Conservation (phyloP, 2,329 filamentous ascomycete species). For the Penicillium vulpinum region DNA sequence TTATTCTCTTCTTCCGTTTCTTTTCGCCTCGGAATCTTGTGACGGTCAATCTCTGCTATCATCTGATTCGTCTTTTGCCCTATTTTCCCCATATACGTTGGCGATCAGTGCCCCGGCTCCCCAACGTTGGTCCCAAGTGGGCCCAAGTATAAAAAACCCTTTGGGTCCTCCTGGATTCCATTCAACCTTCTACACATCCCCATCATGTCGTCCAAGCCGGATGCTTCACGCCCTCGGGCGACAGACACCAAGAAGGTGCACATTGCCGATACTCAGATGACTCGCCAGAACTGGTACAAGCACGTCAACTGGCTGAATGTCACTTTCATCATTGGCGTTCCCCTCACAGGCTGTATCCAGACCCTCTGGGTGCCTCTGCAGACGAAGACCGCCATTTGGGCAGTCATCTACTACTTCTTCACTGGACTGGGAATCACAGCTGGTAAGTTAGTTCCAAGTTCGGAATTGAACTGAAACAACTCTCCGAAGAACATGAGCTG, state of each 20-base stretch:
- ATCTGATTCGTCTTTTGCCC: conserved; percentile 19
- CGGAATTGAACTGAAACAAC: not conserved
- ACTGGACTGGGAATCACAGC: conserved; percentile 78
- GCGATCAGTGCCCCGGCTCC: conserved; percentile 22
- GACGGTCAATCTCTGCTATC: conserved; percentile 14
- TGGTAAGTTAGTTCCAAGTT: conserved; percentile 58
- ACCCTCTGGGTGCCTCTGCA: conserved; percentile 77
- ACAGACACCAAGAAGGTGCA: conserved; percentile 69
- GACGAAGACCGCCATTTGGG: conserved; percentile 69
- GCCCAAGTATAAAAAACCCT: conserved; percentile 25
- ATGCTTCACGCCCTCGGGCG: conserved; percentile 35
- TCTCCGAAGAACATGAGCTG: not conserved
- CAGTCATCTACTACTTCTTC: conserved; percentile 79
- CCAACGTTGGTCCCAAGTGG: conserved; percentile 30
- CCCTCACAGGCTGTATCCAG: conserved; percentile 69
- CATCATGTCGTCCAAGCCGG: conserved; percentile 41
- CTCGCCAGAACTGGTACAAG: conserved; percentile 80
- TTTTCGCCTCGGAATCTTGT: conserved; percentile 32
- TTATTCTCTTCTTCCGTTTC: not conserved
- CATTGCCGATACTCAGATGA: conserved; percentile 80
- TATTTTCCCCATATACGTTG: conserved; percentile 24
- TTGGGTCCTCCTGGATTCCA: conserved; percentile 10
- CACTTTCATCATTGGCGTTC: conserved; percentile 74
- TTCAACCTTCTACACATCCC: conserved; percentile 11
- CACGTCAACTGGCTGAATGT: conserved; percentile 95